Conservation (phyloP, 2,329 filamentous ascomycete genomes). For the Exserohilum rostratum region DNA sequence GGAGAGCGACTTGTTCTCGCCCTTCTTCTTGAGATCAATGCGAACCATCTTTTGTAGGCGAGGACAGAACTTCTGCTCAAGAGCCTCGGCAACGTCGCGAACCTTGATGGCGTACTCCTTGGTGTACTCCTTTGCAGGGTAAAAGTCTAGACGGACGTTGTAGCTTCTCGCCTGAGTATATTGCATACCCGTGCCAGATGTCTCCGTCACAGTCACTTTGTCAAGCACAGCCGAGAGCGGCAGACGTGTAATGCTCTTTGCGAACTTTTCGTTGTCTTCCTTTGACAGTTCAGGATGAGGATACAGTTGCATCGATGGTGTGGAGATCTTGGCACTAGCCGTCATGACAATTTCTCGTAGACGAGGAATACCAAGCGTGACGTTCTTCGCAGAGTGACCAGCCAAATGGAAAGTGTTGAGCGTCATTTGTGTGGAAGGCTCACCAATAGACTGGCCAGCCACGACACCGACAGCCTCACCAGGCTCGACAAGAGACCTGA, state of each 20-base stretch:
- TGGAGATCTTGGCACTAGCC: conserved; percentile 85
- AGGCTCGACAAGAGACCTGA: conserved; percentile 88
- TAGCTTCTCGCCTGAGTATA: conserved; percentile 81
- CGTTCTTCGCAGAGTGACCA: conserved; percentile 97
- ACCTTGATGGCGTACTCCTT: conserved; percentile 83
- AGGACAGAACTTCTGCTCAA: conserved; percentile 82
- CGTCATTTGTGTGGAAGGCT: conserved; percentile 99
- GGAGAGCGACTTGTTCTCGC: conserved; percentile 62
- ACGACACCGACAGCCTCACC: conserved; percentile 97
- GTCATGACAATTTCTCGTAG: conserved; percentile 99
- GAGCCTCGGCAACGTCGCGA: conserved; percentile 75
- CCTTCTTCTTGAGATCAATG: conserved; percentile 80
- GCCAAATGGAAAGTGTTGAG: conserved; percentile 99
- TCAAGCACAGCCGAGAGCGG: conserved; percentile 85
- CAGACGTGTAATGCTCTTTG: conserved; percentile 88
- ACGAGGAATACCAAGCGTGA: conserved; percentile 96
- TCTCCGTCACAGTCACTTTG: conserved; percentile 79
- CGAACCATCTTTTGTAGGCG: conserved; percentile 72
- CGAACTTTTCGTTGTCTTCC: conserved; percentile 76
- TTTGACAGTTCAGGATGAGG: conserved; percentile 73
- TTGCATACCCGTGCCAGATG: conserved; percentile 72
- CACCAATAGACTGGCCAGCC: conserved; percentile 93
- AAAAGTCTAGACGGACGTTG: conserved; percentile 81
- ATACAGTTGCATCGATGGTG: conserved; percentile 85
- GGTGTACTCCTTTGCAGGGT: conserved; percentile 81